Evolutionary conservation across 2,329 filamentous ascomycete species (phyloP).

Genomic region (Teratosphaeria viscida): DNA sequence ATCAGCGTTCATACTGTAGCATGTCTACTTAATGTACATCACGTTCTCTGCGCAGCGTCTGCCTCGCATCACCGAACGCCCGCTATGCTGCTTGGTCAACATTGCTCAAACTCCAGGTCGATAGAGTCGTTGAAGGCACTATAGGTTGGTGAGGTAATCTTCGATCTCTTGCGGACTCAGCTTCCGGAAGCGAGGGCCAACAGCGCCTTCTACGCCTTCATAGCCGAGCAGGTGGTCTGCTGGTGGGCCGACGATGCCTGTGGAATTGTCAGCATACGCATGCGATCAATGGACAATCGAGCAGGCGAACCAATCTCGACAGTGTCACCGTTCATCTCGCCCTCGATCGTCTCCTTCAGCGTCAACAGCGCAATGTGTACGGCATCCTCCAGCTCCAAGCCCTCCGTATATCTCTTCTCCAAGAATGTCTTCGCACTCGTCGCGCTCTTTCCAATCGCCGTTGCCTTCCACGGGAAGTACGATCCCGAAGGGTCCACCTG

Average conservation of each 20-base stretch:
- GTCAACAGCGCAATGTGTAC: constrained; percentile 97
- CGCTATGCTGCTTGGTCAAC: constrained; percentile 1
- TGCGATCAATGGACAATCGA: not conserved
- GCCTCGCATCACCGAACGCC: not conserved
- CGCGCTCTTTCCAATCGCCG: constrained; percentile 95
- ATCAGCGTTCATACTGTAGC: not conserved
- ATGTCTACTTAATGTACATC: constrained; percentile 4
- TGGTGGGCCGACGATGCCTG: constrained; percentile 88
- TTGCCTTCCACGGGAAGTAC: constrained; percentile 99
- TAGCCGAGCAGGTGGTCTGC: constrained; percentile 87
- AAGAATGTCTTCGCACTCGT: constrained; percentile 98
- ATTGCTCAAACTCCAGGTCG: not conserved
- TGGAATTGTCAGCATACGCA: not conserved
- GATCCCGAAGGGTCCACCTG: constrained; percentile 98
- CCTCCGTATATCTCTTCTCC: constrained; percentile 98
- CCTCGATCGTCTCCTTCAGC: constrained; percentile 83
- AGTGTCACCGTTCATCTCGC: constrained; percentile 14
- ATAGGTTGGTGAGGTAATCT: constrained; percentile 98
- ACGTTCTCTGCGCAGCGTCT: not conserved
- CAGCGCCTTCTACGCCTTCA: constrained; percentile 75
- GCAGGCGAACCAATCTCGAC: constrained; percentile 50
- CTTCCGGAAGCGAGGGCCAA: constrained; percentile 84
- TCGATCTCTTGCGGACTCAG: constrained; percentile 96
- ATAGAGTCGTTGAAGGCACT: constrained; percentile 25
- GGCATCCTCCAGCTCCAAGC: constrained; percentile 91